Evolutionary conservation across 495 filamentous ascomycete species (phyloP).

Genomic region (Aspergillus steynii): DNA sequence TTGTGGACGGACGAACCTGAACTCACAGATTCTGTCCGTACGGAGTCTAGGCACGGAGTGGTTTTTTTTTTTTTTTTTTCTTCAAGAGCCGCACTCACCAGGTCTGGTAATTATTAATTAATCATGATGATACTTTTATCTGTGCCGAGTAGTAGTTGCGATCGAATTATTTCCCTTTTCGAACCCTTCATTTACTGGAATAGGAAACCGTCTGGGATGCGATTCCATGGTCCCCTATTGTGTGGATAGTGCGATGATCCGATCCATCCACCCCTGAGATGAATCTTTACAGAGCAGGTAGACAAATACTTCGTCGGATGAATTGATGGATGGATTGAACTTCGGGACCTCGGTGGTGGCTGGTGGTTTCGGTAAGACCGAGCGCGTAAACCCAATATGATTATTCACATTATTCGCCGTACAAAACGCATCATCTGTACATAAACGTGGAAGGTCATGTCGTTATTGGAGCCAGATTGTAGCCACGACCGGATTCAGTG

Average conservation of each 20-base stretch:
- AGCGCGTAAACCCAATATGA: not conserved
- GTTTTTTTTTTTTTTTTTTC: not conserved
- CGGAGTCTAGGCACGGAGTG: not conserved
- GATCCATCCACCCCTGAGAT: too few relatives aligned
- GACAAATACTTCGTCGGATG: not conserved
- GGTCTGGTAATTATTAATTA: too few relatives aligned
- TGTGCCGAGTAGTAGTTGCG: too few relatives aligned
- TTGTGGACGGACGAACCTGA: slow-evolving; percentile 3
- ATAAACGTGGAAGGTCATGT: not conserved
- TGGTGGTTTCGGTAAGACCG: not conserved
- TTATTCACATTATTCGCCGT: not conserved
- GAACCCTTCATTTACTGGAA: not conserved
- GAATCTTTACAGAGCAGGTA: not conserved
- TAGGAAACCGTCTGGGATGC: not conserved
- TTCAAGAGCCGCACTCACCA: not conserved
- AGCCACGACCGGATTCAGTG: not conserved
- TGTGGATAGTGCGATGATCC: not conserved
- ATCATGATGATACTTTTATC: too few relatives aligned
- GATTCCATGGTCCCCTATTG: not conserved
- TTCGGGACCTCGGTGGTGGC: not conserved
- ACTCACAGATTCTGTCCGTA: not conserved
- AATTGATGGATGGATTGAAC: not conserved
- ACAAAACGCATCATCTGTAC: not conserved
- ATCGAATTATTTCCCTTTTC: not conserved
- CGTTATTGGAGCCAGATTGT: not conserved